Base-by-base conservation (phyloP, 768 basidiomycete species). In the Psilocybe cyanescens region DNA sequence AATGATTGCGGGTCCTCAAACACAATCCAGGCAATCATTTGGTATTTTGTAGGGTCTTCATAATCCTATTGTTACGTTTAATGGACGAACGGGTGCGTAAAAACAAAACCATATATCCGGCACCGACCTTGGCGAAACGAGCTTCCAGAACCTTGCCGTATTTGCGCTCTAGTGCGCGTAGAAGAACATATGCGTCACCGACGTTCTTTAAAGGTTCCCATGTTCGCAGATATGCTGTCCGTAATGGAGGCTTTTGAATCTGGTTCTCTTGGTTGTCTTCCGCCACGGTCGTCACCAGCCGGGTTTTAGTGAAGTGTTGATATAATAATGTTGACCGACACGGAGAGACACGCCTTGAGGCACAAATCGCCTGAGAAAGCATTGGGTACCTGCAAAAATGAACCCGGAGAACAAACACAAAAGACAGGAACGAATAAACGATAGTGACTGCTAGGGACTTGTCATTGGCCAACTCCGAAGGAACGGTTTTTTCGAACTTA, bases 151-250 rank as follows among this genome's bases (percentile, higher is more conserved):
- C 67, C 8, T 75, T 71, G 12, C 86, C 86, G 69, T 81, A 86
- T 57, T 78, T 80, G 16, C 78, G 77, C 72, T 90, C 88, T 30
- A 89, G 65, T 7, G 79, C 82, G 49, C 83, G 81, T 57, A 89
- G 68, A 49, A 86, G 75, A 49, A 82, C 75, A 7, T 81, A 77
- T 4, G 80, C 82, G 24, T 89, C 83, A 4, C 77, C 71, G 65
- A 86, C 81, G 35, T 81, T 82, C 3, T 66, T 70, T 14, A 84
- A 70, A 8, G 75, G 73, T 45, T 71, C 71, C 68, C 76, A 79
- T 50, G 79, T 71, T 47, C 80, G 76, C 39, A 86, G 71, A 33
- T 71, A 69, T 9, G 82, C 71, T 2, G 78, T 76, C 47, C 66
- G 61, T 29, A 35, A 19, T 58, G 29, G 57, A 48, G 41, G 45